Evolutionary conservation across 2,329 filamentous ascomycete genomes (phyloP).

Genomic region (Aspergillus piperis): DNA sequence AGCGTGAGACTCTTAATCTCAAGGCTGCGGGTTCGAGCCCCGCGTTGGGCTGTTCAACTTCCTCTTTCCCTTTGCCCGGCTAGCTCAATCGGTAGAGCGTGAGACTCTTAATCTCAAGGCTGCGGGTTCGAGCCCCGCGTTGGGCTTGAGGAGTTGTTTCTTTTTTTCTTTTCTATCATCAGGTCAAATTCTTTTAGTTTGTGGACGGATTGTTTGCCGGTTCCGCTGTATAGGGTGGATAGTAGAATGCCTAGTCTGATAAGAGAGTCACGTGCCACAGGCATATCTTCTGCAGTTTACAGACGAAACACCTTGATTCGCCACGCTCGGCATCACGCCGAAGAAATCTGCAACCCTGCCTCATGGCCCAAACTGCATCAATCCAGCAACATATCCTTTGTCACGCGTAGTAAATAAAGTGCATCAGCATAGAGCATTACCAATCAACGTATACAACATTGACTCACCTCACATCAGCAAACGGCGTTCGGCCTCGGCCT

Average conservation of each 20-base stretch:
- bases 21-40: constrained; percentile 46
- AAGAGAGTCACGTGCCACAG: neutral
- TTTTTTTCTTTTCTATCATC: no score
- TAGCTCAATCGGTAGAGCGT: constrained; percentile 55
- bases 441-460: no score
- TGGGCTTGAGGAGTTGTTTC: no score
- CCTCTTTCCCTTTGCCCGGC: constrained; percentile 35
- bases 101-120: constrained; percentile 51
- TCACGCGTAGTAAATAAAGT: no score
- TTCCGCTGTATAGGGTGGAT: no score
- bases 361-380: no score
- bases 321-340: neutral
- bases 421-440: no score
- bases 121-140: constrained; percentile 44
- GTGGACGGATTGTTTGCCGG: no score
- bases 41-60: constrained; percentile 35
- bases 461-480: neutral
- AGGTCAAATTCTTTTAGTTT: neutral
- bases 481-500: neutral
- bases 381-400: no score
- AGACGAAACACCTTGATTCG: no score
- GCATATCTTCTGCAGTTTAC: neutral
- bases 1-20: constrained; percentile 53
- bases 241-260: no score
- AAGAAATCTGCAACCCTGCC: no score